phyloP scores from a whole-genome alignment of 768 basidiomycete species.

The Termitomyces eurrhizus region DNA sequence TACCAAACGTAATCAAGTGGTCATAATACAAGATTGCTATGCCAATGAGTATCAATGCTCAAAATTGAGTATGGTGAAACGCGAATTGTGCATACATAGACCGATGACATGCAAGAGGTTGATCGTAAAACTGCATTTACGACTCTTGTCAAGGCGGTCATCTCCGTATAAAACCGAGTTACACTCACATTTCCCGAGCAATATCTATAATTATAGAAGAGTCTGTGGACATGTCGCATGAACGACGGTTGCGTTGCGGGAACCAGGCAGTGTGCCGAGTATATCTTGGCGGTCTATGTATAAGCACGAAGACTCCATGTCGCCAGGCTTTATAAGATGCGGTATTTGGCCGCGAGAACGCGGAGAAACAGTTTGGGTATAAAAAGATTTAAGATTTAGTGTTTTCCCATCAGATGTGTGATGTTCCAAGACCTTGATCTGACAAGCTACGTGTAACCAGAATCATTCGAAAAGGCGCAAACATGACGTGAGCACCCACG shows the following conservation, averaged over 20 bases:
- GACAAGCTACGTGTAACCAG: too few species aligned
- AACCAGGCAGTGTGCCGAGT: background rate
- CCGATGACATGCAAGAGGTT: background rate
- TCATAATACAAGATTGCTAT: slow-evolving; percentile 3
- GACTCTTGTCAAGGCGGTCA: background rate
- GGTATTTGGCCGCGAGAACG: background rate
- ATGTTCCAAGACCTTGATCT: background rate
- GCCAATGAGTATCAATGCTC: background rate
- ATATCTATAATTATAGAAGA: background rate
- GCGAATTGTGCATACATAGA: background rate
- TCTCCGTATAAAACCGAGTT: background rate
- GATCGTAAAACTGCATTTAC: background rate
- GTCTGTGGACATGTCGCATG: background rate
- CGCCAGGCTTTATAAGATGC: background rate
- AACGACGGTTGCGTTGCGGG: background rate
- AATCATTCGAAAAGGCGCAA: background rate
- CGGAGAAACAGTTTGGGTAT: background rate
- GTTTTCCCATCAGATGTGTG: background rate
- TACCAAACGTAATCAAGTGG: background rate
- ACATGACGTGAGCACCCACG: background rate
- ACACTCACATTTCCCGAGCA: slow-evolving; percentile 3
- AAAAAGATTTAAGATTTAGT: background rate
- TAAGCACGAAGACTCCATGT: background rate
- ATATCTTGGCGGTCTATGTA: background rate
- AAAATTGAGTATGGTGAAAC: background rate